Base-by-base conservation (phyloP, 495 filamentous ascomycete genomes). In the Aspergillus coremiiformis region DNA sequence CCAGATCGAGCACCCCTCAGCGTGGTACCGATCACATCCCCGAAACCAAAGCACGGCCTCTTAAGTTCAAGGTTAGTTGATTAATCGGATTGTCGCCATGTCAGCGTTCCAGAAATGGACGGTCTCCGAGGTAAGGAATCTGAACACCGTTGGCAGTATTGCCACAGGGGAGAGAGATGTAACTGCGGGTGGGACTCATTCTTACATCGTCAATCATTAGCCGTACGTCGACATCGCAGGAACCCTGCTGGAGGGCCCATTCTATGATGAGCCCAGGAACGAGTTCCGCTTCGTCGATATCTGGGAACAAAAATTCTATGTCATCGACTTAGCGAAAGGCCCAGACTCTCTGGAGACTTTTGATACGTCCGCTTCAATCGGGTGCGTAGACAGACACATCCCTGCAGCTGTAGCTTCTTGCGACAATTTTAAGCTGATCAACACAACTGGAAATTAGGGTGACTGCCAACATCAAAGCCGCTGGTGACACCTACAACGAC, bases 231-330 rank as follows among this genome's bases (percentile, higher is more conserved):
- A 86, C 53, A 72, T 85, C 48, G 74, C 84, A 47, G 90, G 87
- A 64, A 75, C 72, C 12, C 76, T 96, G 23, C 86, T 89, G 51
- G 90, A 96, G 71, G 92, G 83, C 1, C 91, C 91, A 12, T 90
- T 80, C 72, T 87, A 85, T 68, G 87, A 93, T 60, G 64, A 74
- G 23, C 67, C 68, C 20, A 83, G 77, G 35, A 78, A 89, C 57
- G 80, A 80, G 53, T 79, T 95, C 33, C 87, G 91, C 55, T 95
- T 93, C 67, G 82, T 95, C 53, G 91, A 97, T 71, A 93, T 95
- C 68, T 87, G 83, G 67, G 80, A 87, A 54, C 76, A 85, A 63
- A 81, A 84, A 54, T 64, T 95, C 35, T 90, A 94, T 70, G 72
- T 73, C 27, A 74, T 96, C 51, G 79, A 89, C 61, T 71, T 93